Evolutionary conservation across 177 flowering plant genomes (phyloP), one percentile per base, ranked within the genome.

Genomic region (Vitis hybrid): DNA sequence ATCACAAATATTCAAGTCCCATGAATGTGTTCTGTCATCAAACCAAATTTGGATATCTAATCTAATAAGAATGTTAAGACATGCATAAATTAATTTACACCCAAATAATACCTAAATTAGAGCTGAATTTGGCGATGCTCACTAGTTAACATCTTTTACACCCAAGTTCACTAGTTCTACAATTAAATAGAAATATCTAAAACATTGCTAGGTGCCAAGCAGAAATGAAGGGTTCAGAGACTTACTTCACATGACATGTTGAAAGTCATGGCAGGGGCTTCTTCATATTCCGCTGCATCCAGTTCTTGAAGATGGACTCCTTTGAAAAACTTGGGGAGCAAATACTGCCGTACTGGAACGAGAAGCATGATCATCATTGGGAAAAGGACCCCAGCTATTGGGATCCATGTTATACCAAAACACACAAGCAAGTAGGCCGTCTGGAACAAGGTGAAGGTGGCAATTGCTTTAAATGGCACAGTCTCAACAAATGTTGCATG

Each of bases 231-330:
- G 52, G 26, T 57, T 71, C 2, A 57, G 57, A 32, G 10, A 81
- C 93, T 83, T 84, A 93, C 98, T 72, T 86, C 88, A 64, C 81
- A 78, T 62, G 92, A 67, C 75, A 83, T 48, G 73, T 83, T 86
- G 83, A 77, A 92, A 62, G 92, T 34, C 55, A 86, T 65, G 2
- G 97, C 87, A 49, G 95, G 93, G 55, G 86, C 84, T 79, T 94
- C 98, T 80, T 92, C 98, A 72, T 94, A 94, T 77, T 89, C 98
- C 32, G 98, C 93, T 56, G 97, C 97, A 82, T 94, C 98, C 81
- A 94, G 73, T 71, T 94, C 97, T 74, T 91, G 95, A 69, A 92
- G 91, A 85, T 94, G 98, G 57, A 79, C 97, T n/a, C 84, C 89
- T 82, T 94, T 91, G 84, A 92, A 94, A 66, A 94, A 89, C 69